A percentile compares a stretch with the other conserved stretches of the same genome.
Evolutionary conservation across 148 eudicot species (phyloP).

Genomic region (Amaranthus hypochondriacus): DNA sequence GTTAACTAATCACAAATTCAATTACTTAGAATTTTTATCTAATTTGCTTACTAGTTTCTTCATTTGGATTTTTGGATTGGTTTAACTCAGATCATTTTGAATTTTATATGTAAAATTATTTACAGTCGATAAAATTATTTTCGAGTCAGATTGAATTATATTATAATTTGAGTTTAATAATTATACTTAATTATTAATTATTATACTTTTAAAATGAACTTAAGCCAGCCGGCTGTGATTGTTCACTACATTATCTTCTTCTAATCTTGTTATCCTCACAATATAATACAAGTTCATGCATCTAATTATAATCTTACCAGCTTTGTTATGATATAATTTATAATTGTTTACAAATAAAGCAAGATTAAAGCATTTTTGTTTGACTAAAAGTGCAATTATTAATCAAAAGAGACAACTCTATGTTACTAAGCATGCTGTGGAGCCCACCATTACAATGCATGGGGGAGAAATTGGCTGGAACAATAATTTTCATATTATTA

Average conservation of each 20-base stretch:
- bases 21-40: neutral
- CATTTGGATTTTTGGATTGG: no score
- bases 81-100: no score
- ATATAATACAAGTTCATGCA: no score
- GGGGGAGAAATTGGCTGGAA: neutral
- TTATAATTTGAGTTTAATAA: no score
- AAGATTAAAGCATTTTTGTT: neutral
- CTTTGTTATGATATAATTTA: neutral
- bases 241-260: no score
- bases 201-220: neutral
- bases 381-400: neutral
- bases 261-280: no score
- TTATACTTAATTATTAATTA: no score
- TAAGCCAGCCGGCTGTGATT: neutral
- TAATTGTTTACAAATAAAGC: neutral
- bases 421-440: constrained; percentile 6
- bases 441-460: constrained; percentile 15
- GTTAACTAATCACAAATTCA: no score
- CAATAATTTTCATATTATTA: neutral
- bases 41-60: neutral
- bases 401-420: neutral
- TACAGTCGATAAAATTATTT: no score
- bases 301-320: neutral
- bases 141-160: no score
- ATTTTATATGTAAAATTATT: no score